These are phyloP conservation scores for Glycine latifolia DNA, from an alignment of 306 rosid species.

Conservation along the genomic window DNA sequence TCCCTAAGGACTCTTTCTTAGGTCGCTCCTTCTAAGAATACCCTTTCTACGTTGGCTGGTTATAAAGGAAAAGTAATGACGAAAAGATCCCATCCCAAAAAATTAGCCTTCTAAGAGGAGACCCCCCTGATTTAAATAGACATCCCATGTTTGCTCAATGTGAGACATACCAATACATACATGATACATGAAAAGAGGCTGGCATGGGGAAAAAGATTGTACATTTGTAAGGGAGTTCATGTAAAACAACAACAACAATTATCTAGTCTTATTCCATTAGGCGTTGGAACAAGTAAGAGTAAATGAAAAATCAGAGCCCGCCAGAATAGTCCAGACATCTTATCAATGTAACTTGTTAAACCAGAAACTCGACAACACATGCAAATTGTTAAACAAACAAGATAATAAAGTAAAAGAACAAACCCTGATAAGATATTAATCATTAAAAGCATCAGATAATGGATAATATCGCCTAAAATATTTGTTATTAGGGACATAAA, in stretches of 20 bases:
- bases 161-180: neutral
- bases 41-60: neutral
- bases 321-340: constrained; percentile 9
- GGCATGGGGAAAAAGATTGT: constrained; percentile 3
- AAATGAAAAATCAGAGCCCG: constrained; percentile 9
- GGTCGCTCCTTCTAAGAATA: neutral
- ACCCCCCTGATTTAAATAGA: neutral
- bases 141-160: neutral
- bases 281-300: neutral
- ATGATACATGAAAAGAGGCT: neutral
- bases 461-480: neutral
- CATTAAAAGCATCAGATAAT: constrained; percentile 1
- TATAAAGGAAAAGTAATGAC: constrained; percentile 8
- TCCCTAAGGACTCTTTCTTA: neutral
- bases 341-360: neutral
- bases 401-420: constrained; percentile 2
- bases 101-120: neutral
- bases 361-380: neutral
- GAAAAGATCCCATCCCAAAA: constrained; percentile 20
- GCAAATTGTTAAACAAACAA: neutral
- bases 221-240: neutral
- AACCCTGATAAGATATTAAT: constrained; percentile 5
- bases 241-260: neutral
- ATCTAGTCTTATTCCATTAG: constrained; percentile 8
- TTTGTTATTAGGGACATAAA: neutral